Evolutionary conservation across 371 early-diverging fungal species (phyloP).

Genomic region (Mucor racemosus): DNA sequence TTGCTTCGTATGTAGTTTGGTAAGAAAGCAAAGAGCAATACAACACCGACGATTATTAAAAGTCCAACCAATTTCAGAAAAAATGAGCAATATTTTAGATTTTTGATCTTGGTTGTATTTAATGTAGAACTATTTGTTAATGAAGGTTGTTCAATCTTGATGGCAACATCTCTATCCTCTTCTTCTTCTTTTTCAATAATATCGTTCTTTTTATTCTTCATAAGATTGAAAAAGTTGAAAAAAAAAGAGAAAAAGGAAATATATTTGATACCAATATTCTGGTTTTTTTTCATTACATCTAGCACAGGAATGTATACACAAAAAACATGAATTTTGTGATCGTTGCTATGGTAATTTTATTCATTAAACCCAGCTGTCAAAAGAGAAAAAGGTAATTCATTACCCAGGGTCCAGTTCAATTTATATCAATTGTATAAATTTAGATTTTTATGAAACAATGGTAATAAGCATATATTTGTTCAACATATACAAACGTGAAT

Average conservation of each 20-base stretch:
- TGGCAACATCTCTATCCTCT: not conserved
- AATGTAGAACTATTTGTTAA: not conserved
- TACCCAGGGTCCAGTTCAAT: too few species aligned
- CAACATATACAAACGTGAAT: too few species aligned
- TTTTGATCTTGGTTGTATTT: not conserved
- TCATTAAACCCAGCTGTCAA: not conserved
- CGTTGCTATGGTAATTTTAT: not conserved
- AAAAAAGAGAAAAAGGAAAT: not conserved
- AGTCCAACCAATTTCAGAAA: conserved; percentile 16
- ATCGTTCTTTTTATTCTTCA: not conserved
- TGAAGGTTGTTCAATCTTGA: not conserved
- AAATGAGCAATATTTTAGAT: conserved; percentile 6
- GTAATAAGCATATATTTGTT: too few species aligned
- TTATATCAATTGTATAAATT: too few species aligned
- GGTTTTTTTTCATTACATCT: conserved; percentile 7
- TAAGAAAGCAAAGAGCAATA: conserved; percentile 15
- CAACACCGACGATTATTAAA: conserved; percentile 12
- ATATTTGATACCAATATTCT: not conserved
- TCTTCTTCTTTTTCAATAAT: too few species aligned
- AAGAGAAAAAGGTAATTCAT: too few species aligned
- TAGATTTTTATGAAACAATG: too few species aligned
- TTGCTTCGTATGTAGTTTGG: conserved; percentile 19
- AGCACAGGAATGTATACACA: conserved; percentile 4
- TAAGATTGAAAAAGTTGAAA: not conserved
- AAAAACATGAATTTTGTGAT: not conserved